A percentile compares a stretch with the other conserved stretches of the same genome.
phyloP scores from a whole-genome alignment of 1,139 yeast genomes.

The Geotrichum aggregatum region DNA sequence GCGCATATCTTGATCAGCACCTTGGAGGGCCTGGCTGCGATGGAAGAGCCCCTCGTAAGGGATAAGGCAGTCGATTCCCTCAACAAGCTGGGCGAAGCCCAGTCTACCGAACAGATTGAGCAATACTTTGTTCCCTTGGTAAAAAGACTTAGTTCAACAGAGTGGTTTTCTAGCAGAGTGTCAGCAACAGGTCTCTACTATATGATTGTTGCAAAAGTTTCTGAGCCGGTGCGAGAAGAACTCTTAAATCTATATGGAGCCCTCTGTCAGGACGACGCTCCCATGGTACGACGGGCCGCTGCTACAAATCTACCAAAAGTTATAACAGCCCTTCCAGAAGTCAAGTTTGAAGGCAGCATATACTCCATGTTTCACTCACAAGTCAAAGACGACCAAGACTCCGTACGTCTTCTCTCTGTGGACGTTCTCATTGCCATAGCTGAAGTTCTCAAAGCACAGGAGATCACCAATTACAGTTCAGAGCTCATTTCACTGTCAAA shows the following conservation, averaged over 20 bases:
- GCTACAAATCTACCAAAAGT: slow-evolving; percentile 76
- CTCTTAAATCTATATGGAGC: slow-evolving; percentile 64
- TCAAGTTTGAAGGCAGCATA: slow-evolving; percentile 40
- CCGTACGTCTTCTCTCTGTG: slow-evolving; percentile 84
- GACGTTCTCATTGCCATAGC: slow-evolving; percentile 67
- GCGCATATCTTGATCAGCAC: slow-evolving; percentile 77
- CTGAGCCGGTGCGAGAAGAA: slow-evolving; percentile 43
- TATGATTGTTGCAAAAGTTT: slow-evolving; percentile 59
- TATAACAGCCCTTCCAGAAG: slow-evolving; percentile 52
- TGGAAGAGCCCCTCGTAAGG: slow-evolving; percentile 96
- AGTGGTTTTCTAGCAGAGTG: slow-evolving; percentile 91
- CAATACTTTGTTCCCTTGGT: slow-evolving; percentile 70
- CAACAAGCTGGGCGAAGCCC: slow-evolving; percentile 60
- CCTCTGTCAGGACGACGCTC: slow-evolving; percentile 84
- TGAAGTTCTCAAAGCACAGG: slow-evolving; percentile 33
- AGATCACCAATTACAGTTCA: slow-evolving; percentile 30
- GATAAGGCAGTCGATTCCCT: slow-evolving; percentile 90
- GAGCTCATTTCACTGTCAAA: slow-evolving; percentile 44
- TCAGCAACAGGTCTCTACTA: slow-evolving; percentile 88
- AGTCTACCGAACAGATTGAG: slow-evolving; percentile 63
- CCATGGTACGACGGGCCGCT: slow-evolving; percentile 97
- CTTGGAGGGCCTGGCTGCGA: slow-evolving; percentile 81
- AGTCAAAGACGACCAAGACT: slow-evolving; percentile 85
- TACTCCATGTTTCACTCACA: slow-evolving; percentile 77
- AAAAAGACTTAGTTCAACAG: slow-evolving; percentile 72